A percentile compares a stretch with the other conserved stretches of the same genome.
Conservation (phyloP, 2,329 filamentous ascomycete genomes). For the Claviceps monticola region DNA sequence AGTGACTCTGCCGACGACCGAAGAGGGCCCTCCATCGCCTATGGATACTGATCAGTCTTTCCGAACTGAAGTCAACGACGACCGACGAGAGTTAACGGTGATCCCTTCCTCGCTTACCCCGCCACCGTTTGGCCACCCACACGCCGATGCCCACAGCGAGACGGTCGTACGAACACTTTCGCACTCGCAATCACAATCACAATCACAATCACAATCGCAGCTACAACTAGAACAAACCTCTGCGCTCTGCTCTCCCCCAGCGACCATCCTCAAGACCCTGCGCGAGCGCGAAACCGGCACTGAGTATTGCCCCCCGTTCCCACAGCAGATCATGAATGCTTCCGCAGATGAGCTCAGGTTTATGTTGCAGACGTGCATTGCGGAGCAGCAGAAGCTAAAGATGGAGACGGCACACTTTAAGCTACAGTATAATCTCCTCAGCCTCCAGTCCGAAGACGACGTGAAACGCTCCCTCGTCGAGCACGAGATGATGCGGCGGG, state of each 20-base stretch:
- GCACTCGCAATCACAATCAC: conserved; percentile 14
- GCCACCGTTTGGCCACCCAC: conserved; percentile 34
- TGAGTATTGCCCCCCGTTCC: conserved; percentile 33
- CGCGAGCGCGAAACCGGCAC: conserved; percentile 17
- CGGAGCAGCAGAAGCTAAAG: conserved; percentile 48
- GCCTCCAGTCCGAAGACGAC: conserved; percentile 71
- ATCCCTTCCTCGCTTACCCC: conserved; percentile 46
- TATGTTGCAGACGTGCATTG: conserved; percentile 40
- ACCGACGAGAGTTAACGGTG: conserved; percentile 26
- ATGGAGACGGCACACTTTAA: conserved; percentile 84
- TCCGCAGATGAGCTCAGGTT: conserved; percentile 40
- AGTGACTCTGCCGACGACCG: conserved; percentile 43
- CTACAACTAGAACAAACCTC: conserved; percentile 23
- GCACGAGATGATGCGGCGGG: conserved; percentile 77
- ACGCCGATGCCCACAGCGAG: conserved; percentile 23
- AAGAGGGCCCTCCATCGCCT: conserved; percentile 39
- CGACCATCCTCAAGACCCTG: conserved; percentile 27
- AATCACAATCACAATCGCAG: too few relatives aligned
- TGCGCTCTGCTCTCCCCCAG: conserved; percentile 39
- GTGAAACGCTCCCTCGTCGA: conserved; percentile 81
- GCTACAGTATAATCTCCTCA: conserved; percentile 73
- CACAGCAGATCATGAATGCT: conserved; percentile 37
- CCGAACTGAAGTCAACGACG: conserved; percentile 36
- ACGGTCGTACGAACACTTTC: conserved; percentile 18
- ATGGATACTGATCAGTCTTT: conserved; percentile 34